These are phyloP conservation scores for Hura crepitans DNA, from an alignment of 441 rosid species.

Conservation along the genomic window DNA sequence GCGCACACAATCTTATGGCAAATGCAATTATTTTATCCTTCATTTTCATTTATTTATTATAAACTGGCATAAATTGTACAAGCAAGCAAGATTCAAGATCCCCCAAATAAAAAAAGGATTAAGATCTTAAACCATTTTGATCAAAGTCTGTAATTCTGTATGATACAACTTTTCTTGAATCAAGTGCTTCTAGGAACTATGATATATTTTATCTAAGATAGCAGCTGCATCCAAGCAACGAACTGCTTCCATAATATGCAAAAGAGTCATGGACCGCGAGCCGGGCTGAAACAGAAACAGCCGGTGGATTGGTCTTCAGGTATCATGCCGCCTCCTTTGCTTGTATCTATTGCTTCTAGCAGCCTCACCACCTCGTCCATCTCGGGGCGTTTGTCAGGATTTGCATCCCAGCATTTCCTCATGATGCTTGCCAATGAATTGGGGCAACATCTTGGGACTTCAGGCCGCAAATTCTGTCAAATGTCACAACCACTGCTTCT, in stretches of 20 bases:
- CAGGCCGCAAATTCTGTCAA: slow-evolving; percentile 67
- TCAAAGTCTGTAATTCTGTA: too few relatives aligned
- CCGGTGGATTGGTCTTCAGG: slow-evolving; percentile 56
- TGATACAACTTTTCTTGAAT: too few relatives aligned
- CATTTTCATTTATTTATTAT: too few relatives aligned
- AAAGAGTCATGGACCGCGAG: slow-evolving; percentile 64
- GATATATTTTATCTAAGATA: not conserved
- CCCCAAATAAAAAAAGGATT: too few relatives aligned
- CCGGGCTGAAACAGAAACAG: slow-evolving; percentile 63
- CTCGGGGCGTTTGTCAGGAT: slow-evolving; percentile 73
- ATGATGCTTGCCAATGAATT: slow-evolving; percentile 51
- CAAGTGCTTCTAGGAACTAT: not conserved
- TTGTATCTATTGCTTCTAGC: slow-evolving; percentile 71
- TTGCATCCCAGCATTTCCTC: slow-evolving; percentile 75
- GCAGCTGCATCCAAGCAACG: not conserved
- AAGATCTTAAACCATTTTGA: too few relatives aligned
- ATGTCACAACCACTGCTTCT: not conserved
- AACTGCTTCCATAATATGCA: not conserved
- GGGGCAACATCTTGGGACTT: slow-evolving; percentile 84
- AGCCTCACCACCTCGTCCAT: slow-evolving; percentile 72
- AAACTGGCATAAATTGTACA: too few relatives aligned
- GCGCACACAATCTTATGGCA: too few relatives aligned
- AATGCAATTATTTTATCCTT: too few relatives aligned
- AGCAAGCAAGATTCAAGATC: too few relatives aligned
- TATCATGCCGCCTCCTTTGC: slow-evolving; percentile 91